Base-by-base conservation (phyloP, 371 early-diverging fungal species). In the Mortierella sp. region DNA sequence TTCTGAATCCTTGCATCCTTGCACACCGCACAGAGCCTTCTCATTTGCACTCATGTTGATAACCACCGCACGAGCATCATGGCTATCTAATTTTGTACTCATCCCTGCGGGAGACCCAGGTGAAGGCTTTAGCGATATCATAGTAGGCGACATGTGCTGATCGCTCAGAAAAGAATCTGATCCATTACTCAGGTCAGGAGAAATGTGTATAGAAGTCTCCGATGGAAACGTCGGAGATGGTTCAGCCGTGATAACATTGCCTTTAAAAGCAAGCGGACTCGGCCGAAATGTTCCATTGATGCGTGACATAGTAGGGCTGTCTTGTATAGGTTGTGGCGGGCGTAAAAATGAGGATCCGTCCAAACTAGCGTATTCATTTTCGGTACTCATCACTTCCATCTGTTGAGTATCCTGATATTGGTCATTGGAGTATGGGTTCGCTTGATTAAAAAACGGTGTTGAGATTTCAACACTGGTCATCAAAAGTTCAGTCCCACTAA, bases 201-300 rank as follows among this genome's bases (percentile, higher is more conserved):
- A 19, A 45, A 45, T 45, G 17, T 19, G 19, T 35, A 34, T 57
- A 6, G 57, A 31, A 57, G 61, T 23, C 43, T 61, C 47, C 1
- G 32, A 31, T 12, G 32, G 32, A 28, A 28, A 28, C 17, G 61
- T 19, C 2, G 64, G 35, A 3, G 64, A 51, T 29, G 64, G 7
- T 17, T 31, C 49, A 19, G 53, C 54, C 2, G 64, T 63, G 26
- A 63, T 51, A 9, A 63, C 49, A 51, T 63, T 63, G 0, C 64
- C 64, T 28, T 63, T 43, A 35, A 63, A 63, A 22, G 54, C 43
- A 7, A 63, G 31, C 13, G 53, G 64, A 37, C 64, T 63, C 19
- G 64, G 49, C 23, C 51, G 15, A 22, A 47, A 63, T n/a, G 64
- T 35, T 23, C 53, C 35, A 19, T 63, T 63, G 9, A 53, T 26